phyloP scores from a whole-genome alignment of 768 basidiomycete genomes.

The Suillus clintonianus region DNA sequence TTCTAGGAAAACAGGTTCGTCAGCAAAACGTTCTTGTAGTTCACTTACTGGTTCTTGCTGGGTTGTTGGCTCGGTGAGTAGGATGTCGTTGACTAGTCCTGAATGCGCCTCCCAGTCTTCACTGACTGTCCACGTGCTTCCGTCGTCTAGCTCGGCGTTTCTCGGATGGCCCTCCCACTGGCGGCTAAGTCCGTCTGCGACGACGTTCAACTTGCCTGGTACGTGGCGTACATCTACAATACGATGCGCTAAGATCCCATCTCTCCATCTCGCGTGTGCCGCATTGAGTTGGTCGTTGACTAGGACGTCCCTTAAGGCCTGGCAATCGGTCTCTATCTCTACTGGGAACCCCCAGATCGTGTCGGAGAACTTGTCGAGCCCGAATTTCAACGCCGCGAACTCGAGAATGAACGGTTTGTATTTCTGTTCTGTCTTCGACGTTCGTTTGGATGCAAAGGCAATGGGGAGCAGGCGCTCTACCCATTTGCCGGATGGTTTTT shows the following conservation, averaged over 20 bases:
- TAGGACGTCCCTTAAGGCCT: constrained; percentile 10
- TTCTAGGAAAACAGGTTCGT: constrained; percentile 15
- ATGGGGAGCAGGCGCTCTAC: constrained; percentile 12
- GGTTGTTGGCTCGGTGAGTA: neutral
- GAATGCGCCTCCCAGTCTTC: constrained; percentile 26
- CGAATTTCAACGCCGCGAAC: constrained; percentile 37
- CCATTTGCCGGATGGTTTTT: constrained; percentile 4
- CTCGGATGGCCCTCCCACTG: constrained; percentile 3
- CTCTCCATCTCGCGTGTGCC: constrained; percentile 29
- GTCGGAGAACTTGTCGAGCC: constrained; percentile 29
- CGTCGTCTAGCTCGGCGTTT: constrained; percentile 2
- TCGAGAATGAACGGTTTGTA: constrained; percentile 37
- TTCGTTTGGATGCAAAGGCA: constrained; percentile 34
- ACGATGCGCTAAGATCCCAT: constrained; percentile 24
- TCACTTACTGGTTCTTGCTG: too few relatives aligned
- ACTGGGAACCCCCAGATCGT: constrained; percentile 30
- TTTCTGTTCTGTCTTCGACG: constrained; percentile 31
- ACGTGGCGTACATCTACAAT: constrained; percentile 26
- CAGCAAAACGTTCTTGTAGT: constrained; percentile 9
- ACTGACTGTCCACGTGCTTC: constrained; percentile 23
- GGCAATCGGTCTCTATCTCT: constrained; percentile 27
- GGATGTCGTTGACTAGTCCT: constrained; percentile 18
- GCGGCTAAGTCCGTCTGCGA: constrained; percentile 27
- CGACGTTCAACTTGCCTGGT: constrained; percentile 20
- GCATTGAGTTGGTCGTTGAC: constrained; percentile 24